A percentile compares a stretch with the other conserved stretches of the same genome.
Evolutionary conservation across 2,329 filamentous ascomycete genomes (phyloP).

Genomic region (Byssochlamys sp.): DNA sequence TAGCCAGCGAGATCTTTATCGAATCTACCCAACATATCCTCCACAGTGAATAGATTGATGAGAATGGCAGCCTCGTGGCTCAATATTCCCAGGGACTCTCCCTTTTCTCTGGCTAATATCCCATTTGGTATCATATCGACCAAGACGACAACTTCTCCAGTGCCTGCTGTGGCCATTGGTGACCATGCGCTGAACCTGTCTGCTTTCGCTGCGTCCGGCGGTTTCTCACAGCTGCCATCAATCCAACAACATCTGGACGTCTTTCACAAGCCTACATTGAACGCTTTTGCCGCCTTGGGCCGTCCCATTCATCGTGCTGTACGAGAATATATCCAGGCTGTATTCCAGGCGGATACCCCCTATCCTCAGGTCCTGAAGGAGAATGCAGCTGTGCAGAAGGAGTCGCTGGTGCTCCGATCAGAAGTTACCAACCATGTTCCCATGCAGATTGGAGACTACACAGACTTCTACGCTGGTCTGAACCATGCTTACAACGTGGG

Average conservation of each 20-base stretch:
- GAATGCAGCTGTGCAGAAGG: slow-evolving; percentile 48
- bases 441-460: slow-evolving; percentile 72
- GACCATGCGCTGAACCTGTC: slow-evolving; percentile 61
- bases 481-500: slow-evolving; percentile 70
- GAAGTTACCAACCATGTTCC: slow-evolving; percentile 60
- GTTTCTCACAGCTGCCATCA: slow-evolving; percentile 49
- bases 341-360: slow-evolving; percentile 53
- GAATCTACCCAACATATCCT: not conserved
- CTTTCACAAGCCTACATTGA: slow-evolving; percentile 58
- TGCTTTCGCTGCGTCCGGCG: slow-evolving; percentile 49
- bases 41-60: slow-evolving; percentile 10
- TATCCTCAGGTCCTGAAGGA: slow-evolving; percentile 54
- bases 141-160: slow-evolving; percentile 44
- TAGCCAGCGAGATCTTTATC: not conserved
- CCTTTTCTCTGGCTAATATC: slow-evolving; percentile 70
- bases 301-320: slow-evolving; percentile 59
- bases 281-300: slow-evolving; percentile 65
- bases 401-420: slow-evolving; percentile 50
- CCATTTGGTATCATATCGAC: slow-evolving; percentile 75
- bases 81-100: slow-evolving; percentile 49
- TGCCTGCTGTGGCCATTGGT: slow-evolving; percentile 63
- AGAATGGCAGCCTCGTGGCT: slow-evolving; percentile 47
- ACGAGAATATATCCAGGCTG: slow-evolving; percentile 56
- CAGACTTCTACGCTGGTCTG: slow-evolving; percentile 73
- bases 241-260: slow-evolving; percentile 51